These are phyloP conservation scores for Coemansia sp. DNA, from an alignment of 192 early-diverging fungal genomes.

Conservation along the genomic window DNA sequence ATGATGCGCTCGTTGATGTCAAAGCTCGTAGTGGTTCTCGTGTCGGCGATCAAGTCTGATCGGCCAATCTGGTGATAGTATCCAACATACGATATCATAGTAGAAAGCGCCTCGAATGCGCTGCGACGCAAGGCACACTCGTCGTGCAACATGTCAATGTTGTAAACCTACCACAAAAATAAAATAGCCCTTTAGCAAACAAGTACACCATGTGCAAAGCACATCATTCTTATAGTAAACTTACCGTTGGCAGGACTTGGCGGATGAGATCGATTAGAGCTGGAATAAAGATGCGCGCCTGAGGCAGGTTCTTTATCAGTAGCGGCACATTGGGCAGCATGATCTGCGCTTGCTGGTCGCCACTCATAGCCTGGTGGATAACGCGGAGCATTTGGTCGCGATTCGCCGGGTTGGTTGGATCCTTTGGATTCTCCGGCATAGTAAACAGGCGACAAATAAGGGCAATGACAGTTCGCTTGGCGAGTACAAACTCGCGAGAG, in stretches of 20 bases:
- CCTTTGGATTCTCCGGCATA: conserved; percentile 12
- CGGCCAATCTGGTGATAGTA: conserved; percentile 34
- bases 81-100: conserved; percentile 26
- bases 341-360: conserved; percentile 18
- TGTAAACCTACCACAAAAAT: background rate
- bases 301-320: conserved; percentile 31
- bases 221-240: background rate
- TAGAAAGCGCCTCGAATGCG: conserved; percentile 30
- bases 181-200: background rate
- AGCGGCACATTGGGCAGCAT: conserved; percentile 24
- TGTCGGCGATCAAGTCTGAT: conserved; percentile 21
- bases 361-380: conserved; percentile 15
- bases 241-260: conserved; percentile 37
- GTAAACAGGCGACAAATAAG: conserved; percentile 17
- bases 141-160: conserved; percentile 8
- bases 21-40: background rate
- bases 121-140: conserved; percentile 12
- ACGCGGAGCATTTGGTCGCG: conserved; percentile 24
- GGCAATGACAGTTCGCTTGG: conserved; percentile 13
- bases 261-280: conserved; percentile 25
- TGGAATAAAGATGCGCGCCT: conserved; percentile 41
- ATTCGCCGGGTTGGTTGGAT: conserved; percentile 17
- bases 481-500: conserved; percentile 10
- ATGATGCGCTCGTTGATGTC: conserved; percentile 3
- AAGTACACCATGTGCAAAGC: background rate